Evolutionary conservation across 2,329 filamentous ascomycete genomes (phyloP), one percentile per base, ranked within the genome.

Genomic region (Rasamsonia emersonii): DNA sequence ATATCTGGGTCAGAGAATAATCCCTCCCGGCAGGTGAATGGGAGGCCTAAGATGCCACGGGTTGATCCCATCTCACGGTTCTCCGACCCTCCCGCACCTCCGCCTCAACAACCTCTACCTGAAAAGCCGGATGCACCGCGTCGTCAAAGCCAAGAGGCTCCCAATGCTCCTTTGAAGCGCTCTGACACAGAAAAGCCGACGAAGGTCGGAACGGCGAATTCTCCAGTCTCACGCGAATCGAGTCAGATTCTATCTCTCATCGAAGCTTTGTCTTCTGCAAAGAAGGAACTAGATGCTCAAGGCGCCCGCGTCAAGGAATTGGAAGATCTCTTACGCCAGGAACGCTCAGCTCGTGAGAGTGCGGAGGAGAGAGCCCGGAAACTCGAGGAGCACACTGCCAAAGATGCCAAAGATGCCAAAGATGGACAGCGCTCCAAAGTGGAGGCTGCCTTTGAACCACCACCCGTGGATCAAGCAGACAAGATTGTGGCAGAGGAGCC

Each of bases 31-130:
- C 63, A 64, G 38, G 43, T 62, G n/a, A 70, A 67, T 38, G 64
- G 62, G 28, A 55, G 58, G 18, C 56, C 58, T 6, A 63, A 65
- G 42, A 56, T 62, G 36, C 59, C 67, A 28, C 80, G 85, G 43
- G 63, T 77, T 13, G 86, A 94, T 50, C 67, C 79, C 24, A 89
- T 91, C 48, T 75, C 83, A 4, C 75, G 86, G 32, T 96, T 95
- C 54, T 91, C 85, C 1, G 88, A 95, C 36, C 89, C 89, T 30
- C 89, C 89, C 3, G 89, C 88, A 14, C 89, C 89, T 5, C 89
- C 89, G 16, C 89, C 89, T 17, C 86, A 93, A 46, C 88, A 93
- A 46, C 89, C 89, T 9, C 67, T 96, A 4, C 89, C 89, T 1
- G 88, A 95, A 53, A 95, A 95, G 56, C 89, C 89, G 0, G 86